phyloP scores from a whole-genome alignment of 2,329 filamentous ascomycete genomes.

The Lecanicillium sp. region DNA sequence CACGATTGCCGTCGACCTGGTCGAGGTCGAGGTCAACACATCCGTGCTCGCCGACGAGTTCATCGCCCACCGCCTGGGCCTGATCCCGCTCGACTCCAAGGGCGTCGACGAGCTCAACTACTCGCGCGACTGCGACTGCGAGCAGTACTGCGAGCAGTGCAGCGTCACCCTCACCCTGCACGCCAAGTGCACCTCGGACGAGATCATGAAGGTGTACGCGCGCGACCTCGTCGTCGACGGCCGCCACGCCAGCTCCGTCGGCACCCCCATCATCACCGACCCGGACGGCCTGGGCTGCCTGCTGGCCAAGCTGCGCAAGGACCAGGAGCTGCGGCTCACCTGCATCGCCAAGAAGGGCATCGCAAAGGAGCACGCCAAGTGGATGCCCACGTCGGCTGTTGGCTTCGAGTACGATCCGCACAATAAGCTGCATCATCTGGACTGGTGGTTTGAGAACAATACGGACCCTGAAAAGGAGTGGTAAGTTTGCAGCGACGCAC shows the following conservation, averaged over 20 bases:
- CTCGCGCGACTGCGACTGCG: constrained; percentile 92
- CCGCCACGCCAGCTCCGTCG: constrained; percentile 66
- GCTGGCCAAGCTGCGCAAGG: constrained; percentile 83
- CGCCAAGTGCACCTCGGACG: constrained; percentile 75
- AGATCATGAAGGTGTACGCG: constrained; percentile 91
- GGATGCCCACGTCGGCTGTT: constrained; percentile 86
- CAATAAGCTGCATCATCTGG: constrained; percentile 87
- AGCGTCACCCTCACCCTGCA: constrained; percentile 78
- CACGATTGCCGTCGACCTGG: constrained; percentile 88
- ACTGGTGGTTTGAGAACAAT: constrained; percentile 81
- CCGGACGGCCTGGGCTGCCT: constrained; percentile 73
- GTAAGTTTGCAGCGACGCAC: constrained; percentile 40
- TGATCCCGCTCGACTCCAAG: constrained; percentile 80
- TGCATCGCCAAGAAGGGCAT: constrained; percentile 98
- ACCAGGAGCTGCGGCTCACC: constrained; percentile 81
- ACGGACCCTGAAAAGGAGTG: constrained; percentile 75
- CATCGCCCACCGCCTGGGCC: constrained; percentile 82
- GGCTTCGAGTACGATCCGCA: constrained; percentile 98
- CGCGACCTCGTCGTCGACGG: constrained; percentile 72
- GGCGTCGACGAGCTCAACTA: constrained; percentile 78
- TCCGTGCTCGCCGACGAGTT: constrained; percentile 97
- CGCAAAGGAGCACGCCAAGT: constrained; percentile 97
- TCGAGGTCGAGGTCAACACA: constrained; percentile 87
- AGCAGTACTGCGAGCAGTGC: constrained; percentile 89
- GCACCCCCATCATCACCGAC: constrained; percentile 77